Conservation (phyloP, 139 green algal species). For the Chlorokybus atmophyticus region DNA sequence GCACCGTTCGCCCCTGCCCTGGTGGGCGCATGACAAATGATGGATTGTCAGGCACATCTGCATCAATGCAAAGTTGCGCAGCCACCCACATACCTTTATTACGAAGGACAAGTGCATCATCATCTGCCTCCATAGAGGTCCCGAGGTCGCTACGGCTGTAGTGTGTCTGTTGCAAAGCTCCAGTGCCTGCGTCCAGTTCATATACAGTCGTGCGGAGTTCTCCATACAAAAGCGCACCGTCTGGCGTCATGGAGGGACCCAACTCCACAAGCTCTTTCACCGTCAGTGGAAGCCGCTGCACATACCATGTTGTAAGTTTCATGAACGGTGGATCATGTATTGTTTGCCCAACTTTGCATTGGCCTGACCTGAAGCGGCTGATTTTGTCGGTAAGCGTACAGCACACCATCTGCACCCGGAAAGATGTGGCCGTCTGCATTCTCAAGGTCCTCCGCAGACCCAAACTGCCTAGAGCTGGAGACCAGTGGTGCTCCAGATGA, state of each 20-base stretch:
- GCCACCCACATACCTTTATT: too few species aligned
- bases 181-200: constrained; percentile 54
- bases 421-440: constrained; percentile 46
- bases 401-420: constrained; percentile 64
- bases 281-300: constrained; percentile 61
- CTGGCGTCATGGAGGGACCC: constrained; percentile 55
- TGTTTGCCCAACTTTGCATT: not conserved
- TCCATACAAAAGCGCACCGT: constrained; percentile 74
- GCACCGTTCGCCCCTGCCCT: not conserved
- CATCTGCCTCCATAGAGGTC: too few species aligned
- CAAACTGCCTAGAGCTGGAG: not conserved
- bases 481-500: constrained; percentile 11
- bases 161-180: too few species aligned
- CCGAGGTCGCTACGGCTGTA: too few species aligned
- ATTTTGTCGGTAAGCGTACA: constrained; percentile 54
- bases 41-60: too few species aligned
- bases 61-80: too few species aligned
- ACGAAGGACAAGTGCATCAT: too few species aligned
- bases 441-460: constrained; percentile 5
- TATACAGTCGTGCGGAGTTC: constrained; percentile 50
- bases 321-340: not conserved
- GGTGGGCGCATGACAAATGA: too few species aligned
- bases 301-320: not conserved
- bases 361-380: not conserved
- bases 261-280: constrained; percentile 70